Evolutionary conservation across 2,329 filamentous ascomycete species (phyloP).

Genomic region (Neurospora sp.): DNA sequence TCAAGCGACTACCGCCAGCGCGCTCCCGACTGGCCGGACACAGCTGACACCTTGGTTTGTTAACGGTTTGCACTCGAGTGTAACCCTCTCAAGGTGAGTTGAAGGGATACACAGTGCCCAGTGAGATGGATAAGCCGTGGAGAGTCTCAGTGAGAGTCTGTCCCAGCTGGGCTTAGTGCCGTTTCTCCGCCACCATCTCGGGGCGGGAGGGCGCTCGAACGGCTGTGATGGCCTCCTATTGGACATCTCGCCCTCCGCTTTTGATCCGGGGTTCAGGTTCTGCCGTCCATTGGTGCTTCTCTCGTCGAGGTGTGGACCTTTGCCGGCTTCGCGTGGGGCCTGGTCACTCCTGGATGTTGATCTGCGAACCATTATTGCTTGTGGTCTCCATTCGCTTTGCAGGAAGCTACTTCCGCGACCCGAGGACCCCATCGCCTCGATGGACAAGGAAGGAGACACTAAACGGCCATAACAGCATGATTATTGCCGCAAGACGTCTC

Average conservation of each 20-base stretch:
- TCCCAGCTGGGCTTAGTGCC: slow-evolving; percentile 11
- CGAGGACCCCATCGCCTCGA: not conserved
- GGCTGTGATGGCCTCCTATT: slow-evolving; percentile 6
- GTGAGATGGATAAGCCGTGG: not conserved
- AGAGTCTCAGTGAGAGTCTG: not conserved
- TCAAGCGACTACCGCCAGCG: slow-evolving; percentile 4
- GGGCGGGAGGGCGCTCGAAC: not conserved
- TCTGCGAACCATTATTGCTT: not conserved
- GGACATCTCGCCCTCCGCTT: slow-evolving; percentile 2
- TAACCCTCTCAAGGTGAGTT: slow-evolving; percentile 6
- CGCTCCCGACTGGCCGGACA: slow-evolving; percentile 4
- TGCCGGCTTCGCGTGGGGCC: not conserved
- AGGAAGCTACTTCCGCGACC: not conserved
- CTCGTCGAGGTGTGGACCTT: not conserved
- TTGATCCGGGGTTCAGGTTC: slow-evolving; percentile 2
- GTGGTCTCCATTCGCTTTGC: not conserved
- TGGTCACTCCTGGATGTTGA: not conserved
- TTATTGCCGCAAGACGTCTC: not conserved
- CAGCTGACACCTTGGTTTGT: slow-evolving; percentile 1
- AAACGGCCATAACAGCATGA: not conserved
- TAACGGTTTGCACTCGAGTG: not conserved
- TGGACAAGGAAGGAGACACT: not conserved
- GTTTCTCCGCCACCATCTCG: slow-evolving; percentile 11
- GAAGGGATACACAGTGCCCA: slow-evolving; percentile 3
- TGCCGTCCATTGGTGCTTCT: slow-evolving; percentile 4